Evolutionary conservation across 305 asterid species (phyloP).

Genomic region (Fraxinus greggii): DNA sequence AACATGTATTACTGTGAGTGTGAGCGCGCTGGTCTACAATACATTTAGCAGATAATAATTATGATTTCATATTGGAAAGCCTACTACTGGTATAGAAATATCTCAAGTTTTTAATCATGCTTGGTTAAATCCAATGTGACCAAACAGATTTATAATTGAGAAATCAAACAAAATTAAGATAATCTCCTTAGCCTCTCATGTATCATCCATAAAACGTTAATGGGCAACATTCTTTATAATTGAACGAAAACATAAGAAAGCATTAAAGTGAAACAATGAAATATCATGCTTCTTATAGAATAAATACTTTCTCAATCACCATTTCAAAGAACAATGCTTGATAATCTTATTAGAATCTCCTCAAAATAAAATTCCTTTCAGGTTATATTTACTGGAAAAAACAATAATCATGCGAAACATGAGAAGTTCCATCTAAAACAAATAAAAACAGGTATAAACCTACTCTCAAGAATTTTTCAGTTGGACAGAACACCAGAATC

Average conservation of each 20-base stretch:
- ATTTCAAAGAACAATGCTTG: not conserved
- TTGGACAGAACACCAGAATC: conserved; percentile 5
- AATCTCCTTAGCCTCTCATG: not conserved
- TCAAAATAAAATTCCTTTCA: not conserved
- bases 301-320: not conserved
- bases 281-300: not conserved
- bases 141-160: not conserved
- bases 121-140: not conserved
- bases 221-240: not conserved
- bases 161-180: not conserved
- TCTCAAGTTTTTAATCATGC: not conserved
- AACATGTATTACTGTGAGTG: not conserved
- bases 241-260: not conserved
- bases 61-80: not conserved
- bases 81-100: not conserved
- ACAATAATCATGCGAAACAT: not conserved
- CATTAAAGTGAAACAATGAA: not conserved
- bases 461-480: conserved; percentile 1
- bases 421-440: not conserved
- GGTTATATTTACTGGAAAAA: not conserved
- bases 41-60: not conserved
- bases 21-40: not conserved
- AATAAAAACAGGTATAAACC: conserved; percentile 6
- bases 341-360: not conserved
- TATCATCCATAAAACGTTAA: not conserved